Conservation (phyloP, 495 filamentous ascomycete species). For the Aspergillus panamensis region DNA sequence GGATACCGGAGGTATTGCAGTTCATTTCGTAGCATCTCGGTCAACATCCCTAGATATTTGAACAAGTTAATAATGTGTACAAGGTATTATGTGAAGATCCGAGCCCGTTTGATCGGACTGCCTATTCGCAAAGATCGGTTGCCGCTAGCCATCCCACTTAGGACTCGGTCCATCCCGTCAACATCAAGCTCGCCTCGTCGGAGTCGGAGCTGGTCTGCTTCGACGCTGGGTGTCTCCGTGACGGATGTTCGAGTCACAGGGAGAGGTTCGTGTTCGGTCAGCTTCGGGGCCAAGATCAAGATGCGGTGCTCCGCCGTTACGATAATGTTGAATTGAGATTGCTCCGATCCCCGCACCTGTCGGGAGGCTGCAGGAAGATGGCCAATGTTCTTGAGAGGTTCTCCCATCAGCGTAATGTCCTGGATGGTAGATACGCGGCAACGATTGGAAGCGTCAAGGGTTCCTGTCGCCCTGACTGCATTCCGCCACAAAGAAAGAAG, state of each 20-base stretch:
- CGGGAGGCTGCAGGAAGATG: constrained; percentile 46
- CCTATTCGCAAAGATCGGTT: constrained; percentile 33
- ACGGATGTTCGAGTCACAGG: constrained; percentile 9
- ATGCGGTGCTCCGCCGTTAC: constrained; percentile 63
- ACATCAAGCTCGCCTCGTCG: constrained; percentile 48
- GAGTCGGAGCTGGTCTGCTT: constrained; percentile 44
- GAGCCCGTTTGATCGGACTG: constrained; percentile 42
- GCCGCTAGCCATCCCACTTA: constrained; percentile 44
- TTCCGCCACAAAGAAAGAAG: constrained; percentile 66
- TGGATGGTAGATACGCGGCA: constrained; percentile 44
- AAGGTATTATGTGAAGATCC: constrained; percentile 35
- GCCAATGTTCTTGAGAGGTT: constrained; percentile 57
- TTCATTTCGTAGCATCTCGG: constrained; percentile 13
- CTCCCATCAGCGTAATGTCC: constrained; percentile 59
- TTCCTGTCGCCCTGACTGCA: constrained; percentile 57
- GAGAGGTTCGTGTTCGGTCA: constrained; percentile 30
- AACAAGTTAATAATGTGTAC: not conserved
- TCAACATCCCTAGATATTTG: not conserved
- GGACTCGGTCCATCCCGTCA: constrained; percentile 49
- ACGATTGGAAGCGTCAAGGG: constrained; percentile 45
- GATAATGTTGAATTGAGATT: constrained; percentile 55
- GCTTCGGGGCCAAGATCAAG: constrained; percentile 50
- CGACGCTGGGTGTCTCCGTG: constrained; percentile 23
- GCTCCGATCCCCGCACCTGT: constrained; percentile 35
- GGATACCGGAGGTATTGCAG: constrained; percentile 28